Conservation (phyloP, 805 yeast genomes). For the Pichia nanzhaoensis region DNA sequence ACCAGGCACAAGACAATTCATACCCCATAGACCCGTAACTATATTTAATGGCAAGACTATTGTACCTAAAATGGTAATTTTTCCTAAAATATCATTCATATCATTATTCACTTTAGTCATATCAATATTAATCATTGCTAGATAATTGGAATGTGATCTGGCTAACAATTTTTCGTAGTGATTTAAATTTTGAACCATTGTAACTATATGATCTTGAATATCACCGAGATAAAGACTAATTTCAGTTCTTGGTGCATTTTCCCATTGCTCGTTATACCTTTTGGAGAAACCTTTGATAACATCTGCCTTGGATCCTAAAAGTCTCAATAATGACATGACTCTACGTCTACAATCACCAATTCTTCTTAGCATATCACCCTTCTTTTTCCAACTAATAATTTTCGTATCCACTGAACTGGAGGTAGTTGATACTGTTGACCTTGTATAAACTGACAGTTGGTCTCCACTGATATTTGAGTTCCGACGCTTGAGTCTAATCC, state of each 20-base stretch:
- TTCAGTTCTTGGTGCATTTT: conserved; percentile 70
- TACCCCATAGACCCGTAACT: conserved; percentile 97
- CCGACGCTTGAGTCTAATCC: conserved; percentile 26
- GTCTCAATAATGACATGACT: conserved; percentile 82
- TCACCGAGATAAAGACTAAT: conserved; percentile 94
- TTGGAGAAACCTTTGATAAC: conserved; percentile 96
- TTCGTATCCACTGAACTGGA: conserved; percentile 34
- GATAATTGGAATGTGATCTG: conserved; percentile 90
- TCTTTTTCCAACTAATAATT: conserved; percentile 72
- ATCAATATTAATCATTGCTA: conserved; percentile 95
- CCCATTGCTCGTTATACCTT: conserved; percentile 81
- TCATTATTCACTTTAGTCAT: conserved; percentile 97
- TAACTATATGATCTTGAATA: conserved; percentile 94
- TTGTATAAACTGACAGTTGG: conserved; percentile 18
- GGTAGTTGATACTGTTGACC: conserved; percentile 16
- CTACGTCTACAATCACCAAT: conserved; percentile 94
- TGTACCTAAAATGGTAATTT: conserved; percentile 89
- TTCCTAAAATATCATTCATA: conserved; percentile 92
- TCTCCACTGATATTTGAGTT: conserved; percentile 25
- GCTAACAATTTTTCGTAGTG: conserved; percentile 93
- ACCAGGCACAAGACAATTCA: conserved; percentile 97
- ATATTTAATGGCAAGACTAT: conserved; percentile 92
- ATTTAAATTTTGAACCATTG: conserved; percentile 92
- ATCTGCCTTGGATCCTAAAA: conserved; percentile 90
- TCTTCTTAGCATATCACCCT: conserved; percentile 90